These are phyloP conservation scores for Aspergillus bridgeri DNA, from an alignment of 495 filamentous ascomycete species.

Conservation along the genomic window DNA sequence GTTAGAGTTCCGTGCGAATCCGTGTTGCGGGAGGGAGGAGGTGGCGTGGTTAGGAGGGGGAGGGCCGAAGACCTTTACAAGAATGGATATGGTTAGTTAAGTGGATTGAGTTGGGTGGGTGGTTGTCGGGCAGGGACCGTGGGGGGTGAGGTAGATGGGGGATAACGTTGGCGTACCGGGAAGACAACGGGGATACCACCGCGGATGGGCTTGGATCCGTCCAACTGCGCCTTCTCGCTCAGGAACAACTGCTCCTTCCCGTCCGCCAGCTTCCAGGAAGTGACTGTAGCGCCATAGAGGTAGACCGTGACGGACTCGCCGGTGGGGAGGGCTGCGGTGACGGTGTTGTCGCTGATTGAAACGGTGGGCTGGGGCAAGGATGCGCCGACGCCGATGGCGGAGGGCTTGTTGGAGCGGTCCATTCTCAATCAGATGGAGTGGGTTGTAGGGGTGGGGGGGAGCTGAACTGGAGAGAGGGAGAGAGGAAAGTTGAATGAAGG, in stretches of 20 bases:
- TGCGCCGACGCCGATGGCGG: slow-evolving; percentile 67
- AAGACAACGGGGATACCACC: slow-evolving; percentile 90
- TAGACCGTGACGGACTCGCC: slow-evolving; percentile 84
- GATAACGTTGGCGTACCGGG: slow-evolving; percentile 58
- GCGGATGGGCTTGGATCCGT: slow-evolving; percentile 61
- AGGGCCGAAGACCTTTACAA: slow-evolving; percentile 81
- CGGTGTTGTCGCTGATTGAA: slow-evolving; percentile 62
- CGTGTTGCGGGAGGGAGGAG: slow-evolving; percentile 80
- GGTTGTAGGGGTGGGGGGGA: too few relatives aligned
- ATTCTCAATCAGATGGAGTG: slow-evolving; percentile 35
- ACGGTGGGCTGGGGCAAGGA: slow-evolving; percentile 63
- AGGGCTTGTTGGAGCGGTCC: slow-evolving; percentile 79
- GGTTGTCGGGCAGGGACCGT: neutral
- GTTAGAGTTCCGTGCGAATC: slow-evolving; percentile 82
- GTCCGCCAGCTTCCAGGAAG: slow-evolving; percentile 79
- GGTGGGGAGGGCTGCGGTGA: slow-evolving; percentile 72
- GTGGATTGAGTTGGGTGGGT: neutral
- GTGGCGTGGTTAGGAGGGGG: slow-evolving; percentile 69
- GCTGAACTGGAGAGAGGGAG: neutral
- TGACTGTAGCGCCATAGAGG: slow-evolving; percentile 88
- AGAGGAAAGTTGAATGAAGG: neutral
- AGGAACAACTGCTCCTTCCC: slow-evolving; percentile 88
- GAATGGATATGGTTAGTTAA: neutral
- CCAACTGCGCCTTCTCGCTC: slow-evolving; percentile 67
- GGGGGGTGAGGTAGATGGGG: neutral